These are phyloP conservation scores for Auricularia cornea DNA, from an alignment of 768 basidiomycete species.

Conservation along the genomic window DNA sequence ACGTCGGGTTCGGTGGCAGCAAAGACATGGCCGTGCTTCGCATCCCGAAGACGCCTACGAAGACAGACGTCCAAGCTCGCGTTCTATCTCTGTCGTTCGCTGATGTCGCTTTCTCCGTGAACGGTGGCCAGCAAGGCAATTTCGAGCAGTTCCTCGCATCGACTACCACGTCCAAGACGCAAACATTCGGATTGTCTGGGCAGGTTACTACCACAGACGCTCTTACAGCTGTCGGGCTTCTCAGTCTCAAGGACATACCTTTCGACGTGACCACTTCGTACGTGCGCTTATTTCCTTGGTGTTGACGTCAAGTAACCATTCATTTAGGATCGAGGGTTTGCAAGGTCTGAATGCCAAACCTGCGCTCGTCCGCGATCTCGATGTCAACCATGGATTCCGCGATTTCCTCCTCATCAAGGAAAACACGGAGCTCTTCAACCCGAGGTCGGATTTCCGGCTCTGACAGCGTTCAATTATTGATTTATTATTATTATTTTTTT, in stretches of 20 bases:
- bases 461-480: not conserved
- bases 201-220: conserved; percentile 40
- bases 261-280: not conserved
- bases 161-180: conserved; percentile 40
- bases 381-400: conserved; percentile 59
- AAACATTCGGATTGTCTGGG: conserved; percentile 47
- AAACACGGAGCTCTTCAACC: conserved; percentile 53
- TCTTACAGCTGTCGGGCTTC: conserved; percentile 55
- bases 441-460: too few species aligned
- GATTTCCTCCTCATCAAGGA: conserved; percentile 63
- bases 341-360: conserved; percentile 56
- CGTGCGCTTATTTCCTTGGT: conserved; percentile 41
- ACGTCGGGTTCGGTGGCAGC: conserved; percentile 38
- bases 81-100: conserved; percentile 54
- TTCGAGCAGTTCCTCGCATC: conserved; percentile 57
- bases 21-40: conserved; percentile 50
- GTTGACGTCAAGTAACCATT: conserved; percentile 45
- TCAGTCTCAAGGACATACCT: conserved; percentile 20
- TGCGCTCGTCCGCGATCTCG: conserved; percentile 46
- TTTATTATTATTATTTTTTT: not conserved
- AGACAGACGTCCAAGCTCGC: conserved; percentile 53
- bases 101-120: conserved; percentile 51
- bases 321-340: conserved; percentile 43
- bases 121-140: conserved; percentile 35
- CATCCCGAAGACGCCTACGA: conserved; percentile 47